Evolutionary conservation across 768 basidiomycete species (phyloP).

Genomic region (Hebeloma cylindrosporum): DNA sequence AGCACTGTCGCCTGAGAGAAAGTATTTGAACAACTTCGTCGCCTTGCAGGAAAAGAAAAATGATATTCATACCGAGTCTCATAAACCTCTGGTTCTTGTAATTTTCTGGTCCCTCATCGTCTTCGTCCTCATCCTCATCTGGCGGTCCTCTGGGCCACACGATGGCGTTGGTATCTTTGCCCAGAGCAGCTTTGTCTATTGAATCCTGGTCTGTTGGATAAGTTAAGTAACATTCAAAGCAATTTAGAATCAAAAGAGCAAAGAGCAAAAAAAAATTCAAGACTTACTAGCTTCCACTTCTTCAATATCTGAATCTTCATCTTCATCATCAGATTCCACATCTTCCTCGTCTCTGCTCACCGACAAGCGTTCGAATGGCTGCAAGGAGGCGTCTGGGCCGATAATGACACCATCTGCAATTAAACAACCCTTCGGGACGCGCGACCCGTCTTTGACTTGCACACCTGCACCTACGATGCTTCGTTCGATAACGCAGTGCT

Average conservation of each 20-base stretch:
- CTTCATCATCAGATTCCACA: conserved; percentile 34
- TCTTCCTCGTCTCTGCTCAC: conserved; percentile 42
- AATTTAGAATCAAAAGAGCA: conserved; percentile 5
- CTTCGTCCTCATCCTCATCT: conserved; percentile 62
- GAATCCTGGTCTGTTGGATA: conserved; percentile 47
- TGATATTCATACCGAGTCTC: conserved; percentile 58
- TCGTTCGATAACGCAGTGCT: conserved; percentile 67
- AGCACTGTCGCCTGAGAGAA: conserved; percentile 52
- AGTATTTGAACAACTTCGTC: conserved; percentile 1
- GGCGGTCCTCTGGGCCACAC: conserved; percentile 75
- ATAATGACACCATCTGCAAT: conserved; percentile 80
- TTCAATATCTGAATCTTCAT: conserved; percentile 62
- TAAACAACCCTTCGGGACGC: conserved; percentile 73
- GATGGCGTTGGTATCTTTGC: conserved; percentile 72
- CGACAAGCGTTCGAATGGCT: conserved; percentile 75
- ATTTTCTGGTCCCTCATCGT: conserved; percentile 59
- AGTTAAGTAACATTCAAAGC: conserved; percentile 3
- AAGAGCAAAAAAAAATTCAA: conserved; percentile 4
- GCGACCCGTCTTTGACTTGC: conserved; percentile 63
- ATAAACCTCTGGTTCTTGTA: conserved; percentile 69
- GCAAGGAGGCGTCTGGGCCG: conserved; percentile 67
- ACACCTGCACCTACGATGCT: conserved; percentile 83
- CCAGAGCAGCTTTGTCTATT: conserved; percentile 48
- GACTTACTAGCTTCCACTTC: conserved; percentile 65
- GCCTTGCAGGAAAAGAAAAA: conserved; percentile 3